These are phyloP conservation scores for Solanum peruvianum DNA, from an alignment of 257 asterid genomes.

Conservation along the genomic window DNA sequence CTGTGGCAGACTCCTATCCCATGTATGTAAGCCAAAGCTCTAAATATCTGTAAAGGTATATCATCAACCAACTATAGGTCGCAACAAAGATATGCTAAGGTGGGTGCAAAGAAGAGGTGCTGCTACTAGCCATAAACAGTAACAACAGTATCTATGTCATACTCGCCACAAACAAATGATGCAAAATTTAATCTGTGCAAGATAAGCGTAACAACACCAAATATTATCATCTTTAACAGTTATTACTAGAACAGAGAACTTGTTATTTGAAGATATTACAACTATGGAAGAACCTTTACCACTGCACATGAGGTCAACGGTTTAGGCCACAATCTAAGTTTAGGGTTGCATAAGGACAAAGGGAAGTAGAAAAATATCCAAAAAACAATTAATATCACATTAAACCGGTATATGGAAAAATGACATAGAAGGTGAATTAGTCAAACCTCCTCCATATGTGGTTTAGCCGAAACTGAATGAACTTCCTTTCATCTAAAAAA, in stretches of 20 bases:
- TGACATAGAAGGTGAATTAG: neutral
- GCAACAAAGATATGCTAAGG: neutral
- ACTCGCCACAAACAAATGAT: neutral
- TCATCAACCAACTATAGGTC: neutral
- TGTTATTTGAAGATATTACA: neutral
- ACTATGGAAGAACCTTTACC: neutral
- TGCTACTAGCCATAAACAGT: neutral
- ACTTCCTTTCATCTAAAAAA: neutral
- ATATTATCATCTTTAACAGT: neutral
- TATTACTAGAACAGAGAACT: neutral
- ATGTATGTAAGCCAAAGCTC: constrained; percentile 52
- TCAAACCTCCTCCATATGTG: neutral
- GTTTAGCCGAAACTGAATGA: neutral
- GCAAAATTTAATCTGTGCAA: neutral
- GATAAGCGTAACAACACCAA: neutral
- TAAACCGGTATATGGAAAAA: neutral
- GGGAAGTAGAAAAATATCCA: neutral
- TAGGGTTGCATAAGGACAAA: neutral
- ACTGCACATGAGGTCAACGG: neutral
- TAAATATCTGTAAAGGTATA: constrained; percentile 37
- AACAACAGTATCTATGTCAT: neutral
- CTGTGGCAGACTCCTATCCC: constrained; percentile 55
- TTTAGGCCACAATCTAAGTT: neutral
- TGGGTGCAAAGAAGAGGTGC: neutral
- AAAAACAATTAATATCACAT: neutral